phyloP scores from a whole-genome alignment of 129 eudicot genomes.

The Centaurea solstitialis region DNA sequence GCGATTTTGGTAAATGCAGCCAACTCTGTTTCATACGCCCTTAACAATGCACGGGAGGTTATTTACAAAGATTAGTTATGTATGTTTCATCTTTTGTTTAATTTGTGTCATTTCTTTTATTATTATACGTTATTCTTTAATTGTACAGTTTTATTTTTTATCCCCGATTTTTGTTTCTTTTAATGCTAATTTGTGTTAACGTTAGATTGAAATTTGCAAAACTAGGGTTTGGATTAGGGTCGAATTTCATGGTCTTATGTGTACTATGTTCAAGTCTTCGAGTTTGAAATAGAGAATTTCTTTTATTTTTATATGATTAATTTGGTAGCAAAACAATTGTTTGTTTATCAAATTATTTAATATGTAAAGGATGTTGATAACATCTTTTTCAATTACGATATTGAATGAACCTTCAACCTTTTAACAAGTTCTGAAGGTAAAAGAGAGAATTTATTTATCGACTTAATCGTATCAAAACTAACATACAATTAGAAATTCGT shows the following conservation, averaged over 20 bases:
- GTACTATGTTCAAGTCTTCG: neutral
- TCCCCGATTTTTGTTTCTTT: neutral
- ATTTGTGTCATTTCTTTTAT: neutral
- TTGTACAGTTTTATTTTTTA: too few species aligned
- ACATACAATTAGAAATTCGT: too few species aligned
- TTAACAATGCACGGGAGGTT: constrained; percentile 60
- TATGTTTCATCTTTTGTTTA: neutral
- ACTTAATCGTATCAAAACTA: too few species aligned
- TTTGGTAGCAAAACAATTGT: neutral
- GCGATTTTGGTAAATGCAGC: constrained; percentile 65
- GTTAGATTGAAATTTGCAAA: neutral
- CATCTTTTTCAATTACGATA: too few species aligned
- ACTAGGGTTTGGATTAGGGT: neutral
- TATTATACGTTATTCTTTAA: neutral
- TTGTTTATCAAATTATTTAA: neutral
- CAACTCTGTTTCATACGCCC: constrained; percentile 58
- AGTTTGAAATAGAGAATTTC: neutral
- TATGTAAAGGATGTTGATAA: neutral
- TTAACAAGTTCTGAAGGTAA: neutral
- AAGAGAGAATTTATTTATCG: too few species aligned
- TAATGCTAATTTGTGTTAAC: neutral
- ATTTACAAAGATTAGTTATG: constrained; percentile 37
- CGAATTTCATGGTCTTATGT: neutral
- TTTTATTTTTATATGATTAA: neutral
- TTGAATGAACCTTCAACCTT: neutral